Base-by-base conservation (phyloP, 352 stramenopile species). In the Pythium apleroticum region DNA sequence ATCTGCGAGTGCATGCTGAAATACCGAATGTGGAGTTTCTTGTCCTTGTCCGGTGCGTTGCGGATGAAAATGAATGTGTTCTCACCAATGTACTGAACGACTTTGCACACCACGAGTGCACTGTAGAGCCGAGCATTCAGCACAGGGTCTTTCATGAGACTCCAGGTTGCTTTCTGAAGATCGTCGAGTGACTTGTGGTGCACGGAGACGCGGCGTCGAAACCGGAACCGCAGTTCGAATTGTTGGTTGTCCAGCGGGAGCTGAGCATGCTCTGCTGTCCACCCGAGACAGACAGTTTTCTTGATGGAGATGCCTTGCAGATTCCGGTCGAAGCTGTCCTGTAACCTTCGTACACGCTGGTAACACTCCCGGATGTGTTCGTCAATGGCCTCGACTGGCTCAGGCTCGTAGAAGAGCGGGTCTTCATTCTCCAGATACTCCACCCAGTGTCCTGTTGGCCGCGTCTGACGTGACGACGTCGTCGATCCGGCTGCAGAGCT, bases 1-100 rank as follows among this genome's bases (percentile, higher is more conserved):
- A 60, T 68, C 35, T 64, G 66, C 3, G 66, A 63, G 61, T 69
- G 52, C 56, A 73, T 57, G 27, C 66, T 73, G 41, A 73, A 73
- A 39, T 73, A 69, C 19, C 61, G 66, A 17, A 73, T 24, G 27
- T 69, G 53, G 17, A 69, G 60, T 20, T 27, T 49, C 33, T 62
- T 57, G 56, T 73, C 66, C 9, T 53, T 50, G 48, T 67, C 65
- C 4, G 65, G 65, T 8, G 57, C n/a, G 45, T 72, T 72, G 25
- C 65, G 65, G 22, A 72, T 43, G 19, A 72, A 65, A 20, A 72
- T 72, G 48, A 67, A 64, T 7, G 65, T 67, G 59, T 67, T 52
- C 1, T 63, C 58, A 7, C 41, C 41, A 11, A 72, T 50, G 22
- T 58, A 57, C 53, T 72, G 65, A 7, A 72, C 55, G 17, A 72